Conservation (phyloP, 2,329 filamentous ascomycete species). For the Grosmannia serpens region DNA sequence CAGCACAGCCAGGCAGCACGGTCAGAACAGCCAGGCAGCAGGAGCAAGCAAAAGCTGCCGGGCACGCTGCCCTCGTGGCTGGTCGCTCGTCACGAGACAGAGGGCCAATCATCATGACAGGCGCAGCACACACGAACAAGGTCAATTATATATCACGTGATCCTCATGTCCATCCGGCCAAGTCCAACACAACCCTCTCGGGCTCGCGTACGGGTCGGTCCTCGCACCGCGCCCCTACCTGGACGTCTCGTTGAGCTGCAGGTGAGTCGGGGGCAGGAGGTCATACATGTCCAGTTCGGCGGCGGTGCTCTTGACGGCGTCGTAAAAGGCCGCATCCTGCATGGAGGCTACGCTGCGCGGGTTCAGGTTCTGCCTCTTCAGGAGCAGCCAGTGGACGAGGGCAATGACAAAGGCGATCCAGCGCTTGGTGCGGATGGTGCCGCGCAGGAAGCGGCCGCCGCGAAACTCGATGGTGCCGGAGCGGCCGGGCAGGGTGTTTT, state of each 20-base stretch:
- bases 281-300: neutral
- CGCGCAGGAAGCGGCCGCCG: constrained; percentile 15
- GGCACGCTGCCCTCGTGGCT: no score
- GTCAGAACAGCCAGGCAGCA: no score
- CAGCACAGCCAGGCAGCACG: no score
- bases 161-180: no score
- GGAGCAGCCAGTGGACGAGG: neutral
- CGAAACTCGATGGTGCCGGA: constrained; percentile 28
- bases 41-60: no score
- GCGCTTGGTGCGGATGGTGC: neutral
- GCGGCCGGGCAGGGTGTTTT: constrained; percentile 18
- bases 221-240: neutral
- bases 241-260: neutral
- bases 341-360: neutral
- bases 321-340: neutral
- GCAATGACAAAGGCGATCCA: neutral
- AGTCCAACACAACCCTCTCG: no score
- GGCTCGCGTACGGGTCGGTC: no score
- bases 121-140: no score
- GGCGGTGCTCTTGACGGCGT: neutral
- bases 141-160: no score
- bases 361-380: neutral
- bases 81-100: no score
- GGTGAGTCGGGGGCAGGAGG: neutral
- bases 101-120: no score